Evolutionary conservation across 441 rosid species (phyloP), one percentile per base, ranked within the genome.

Genomic region (Flueggea neowawraea): DNA sequence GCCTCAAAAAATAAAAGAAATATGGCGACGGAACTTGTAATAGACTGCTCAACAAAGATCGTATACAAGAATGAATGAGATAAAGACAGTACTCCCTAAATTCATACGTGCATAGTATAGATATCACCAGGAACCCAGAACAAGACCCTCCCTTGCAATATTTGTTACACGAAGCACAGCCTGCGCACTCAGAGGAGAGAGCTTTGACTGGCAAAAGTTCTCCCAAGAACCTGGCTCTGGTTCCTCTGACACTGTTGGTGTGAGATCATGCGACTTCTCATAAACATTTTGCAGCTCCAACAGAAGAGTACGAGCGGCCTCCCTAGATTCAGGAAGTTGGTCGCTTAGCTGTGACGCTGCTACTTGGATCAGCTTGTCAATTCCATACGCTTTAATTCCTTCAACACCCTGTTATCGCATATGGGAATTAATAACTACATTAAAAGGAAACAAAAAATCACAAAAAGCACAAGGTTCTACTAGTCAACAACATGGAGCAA

Each of bases 291-390:
- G 93, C 73, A 92, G 82, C 73, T 89, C 95, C 69, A 86, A 68
- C 10, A 92, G 89, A 71, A 87, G 94, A 13, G 87, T 63, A 44
- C 98, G 78, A 63, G 98, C 98, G 75, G 98, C 98, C 72, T 93
- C 98, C 57, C 97, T 84, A 15, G 98, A 88, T 71, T 84, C 97
- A 17, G 96, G 98, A 71, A 93, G 95, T 70, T 88, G 89, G 76
- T 90, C 98, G 31, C 88, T 87, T 36, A 93, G 95, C 71, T 88
- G 97, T 52, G 92, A 84, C 12, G 97, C 92, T 32, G 96, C 96
- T 41, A 85, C 81, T 75, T 85, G 87, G 58, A 90, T 77, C 82
- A 93, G 70, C 70, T 83, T 81, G 70, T 81, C 96, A 6, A 93
- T 84, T 58, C 98, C 97, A 57, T 90, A 93, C 16, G 80, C 80